Percentiles rank a stretch among this genome's conserved stretches.
Evolutionary conservation across 2,329 filamentous ascomycete genomes (phyloP).

Genomic region (Neopestalotiopsis sp.): DNA sequence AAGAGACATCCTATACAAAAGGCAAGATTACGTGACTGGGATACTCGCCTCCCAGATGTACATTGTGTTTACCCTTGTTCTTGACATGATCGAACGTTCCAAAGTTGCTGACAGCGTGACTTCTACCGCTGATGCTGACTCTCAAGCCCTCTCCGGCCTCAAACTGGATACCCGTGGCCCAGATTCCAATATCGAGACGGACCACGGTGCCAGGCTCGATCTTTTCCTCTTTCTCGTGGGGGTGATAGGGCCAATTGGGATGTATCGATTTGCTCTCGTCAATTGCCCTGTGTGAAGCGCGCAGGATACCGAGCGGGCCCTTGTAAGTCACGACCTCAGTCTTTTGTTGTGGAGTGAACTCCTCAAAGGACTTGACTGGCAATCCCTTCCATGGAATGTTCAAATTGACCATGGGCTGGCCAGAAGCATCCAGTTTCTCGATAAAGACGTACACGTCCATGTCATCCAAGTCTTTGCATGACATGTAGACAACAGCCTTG

Average conservation of each 20-base stretch:
- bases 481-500: slow-evolving; percentile 49
- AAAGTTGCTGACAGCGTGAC: slow-evolving; percentile 25
- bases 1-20: background rate
- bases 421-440: slow-evolving; percentile 37
- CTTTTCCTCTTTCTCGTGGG: slow-evolving; percentile 28
- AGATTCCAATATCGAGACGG: slow-evolving; percentile 34
- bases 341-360: slow-evolving; percentile 24
- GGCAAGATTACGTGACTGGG: slow-evolving; percentile 28
- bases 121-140: slow-evolving; percentile 30
- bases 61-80: slow-evolving; percentile 26
- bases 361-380: slow-evolving; percentile 26
- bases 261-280: slow-evolving; percentile 31
- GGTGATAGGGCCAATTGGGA: slow-evolving; percentile 32
- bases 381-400: slow-evolving; percentile 32
- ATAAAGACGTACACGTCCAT: slow-evolving; percentile 47
- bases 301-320: slow-evolving; percentile 30
- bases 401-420: slow-evolving; percentile 27
- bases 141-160: slow-evolving; percentile 30
- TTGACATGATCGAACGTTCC: slow-evolving; percentile 15
- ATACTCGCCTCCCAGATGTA: slow-evolving; percentile 28
- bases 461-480: slow-evolving; percentile 43
- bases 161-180: slow-evolving; percentile 34
- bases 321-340: slow-evolving; percentile 32
- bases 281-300: slow-evolving; percentile 29
- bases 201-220: slow-evolving; percentile 29